Conservation (phyloP, 371 early-diverging fungal species). For the Fennellomyces sp. region DNA sequence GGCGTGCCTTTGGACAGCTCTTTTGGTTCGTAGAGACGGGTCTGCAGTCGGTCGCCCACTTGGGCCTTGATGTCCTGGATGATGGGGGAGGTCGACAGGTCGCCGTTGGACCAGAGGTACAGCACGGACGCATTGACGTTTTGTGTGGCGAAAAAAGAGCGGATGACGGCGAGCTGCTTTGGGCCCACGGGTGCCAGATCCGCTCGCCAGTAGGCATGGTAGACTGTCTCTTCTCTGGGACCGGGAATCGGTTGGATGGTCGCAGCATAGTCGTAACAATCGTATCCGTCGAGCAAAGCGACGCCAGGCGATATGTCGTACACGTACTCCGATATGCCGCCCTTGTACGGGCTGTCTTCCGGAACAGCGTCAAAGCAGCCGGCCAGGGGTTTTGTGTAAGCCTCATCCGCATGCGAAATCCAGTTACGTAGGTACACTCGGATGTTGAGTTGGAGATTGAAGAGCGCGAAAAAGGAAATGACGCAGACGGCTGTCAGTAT, state of each 20-base stretch:
- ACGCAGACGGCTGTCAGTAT: slow-evolving; percentile 17
- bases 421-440: slow-evolving; percentile 55
- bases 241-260: slow-evolving; percentile 31
- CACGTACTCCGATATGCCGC: slow-evolving; percentile 25
- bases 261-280: slow-evolving; percentile 57
- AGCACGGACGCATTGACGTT: slow-evolving; percentile 33
- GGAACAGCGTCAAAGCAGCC: slow-evolving; percentile 50
- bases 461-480: slow-evolving; percentile 40
- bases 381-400: slow-evolving; percentile 36
- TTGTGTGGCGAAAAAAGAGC: slow-evolving; percentile 58
- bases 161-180: slow-evolving; percentile 50
- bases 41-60: slow-evolving; percentile 42
- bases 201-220: slow-evolving; percentile 59
- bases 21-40: slow-evolving; percentile 32
- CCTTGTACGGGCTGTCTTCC: slow-evolving; percentile 37
- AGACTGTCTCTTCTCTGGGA: slow-evolving; percentile 25
- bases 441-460: slow-evolving; percentile 49
- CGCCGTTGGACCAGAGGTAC: slow-evolving; percentile 57
- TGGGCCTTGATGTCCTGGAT: slow-evolving; percentile 37
- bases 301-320: slow-evolving; percentile 52
- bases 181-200: slow-evolving; percentile 50
- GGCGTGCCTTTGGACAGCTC: slow-evolving; percentile 47
- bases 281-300: slow-evolving; percentile 46
- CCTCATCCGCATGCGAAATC: slow-evolving; percentile 53
- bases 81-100: slow-evolving; percentile 33